phyloP scores from a whole-genome alignment of 768 basidiomycete species.

The Mycena floridula region DNA sequence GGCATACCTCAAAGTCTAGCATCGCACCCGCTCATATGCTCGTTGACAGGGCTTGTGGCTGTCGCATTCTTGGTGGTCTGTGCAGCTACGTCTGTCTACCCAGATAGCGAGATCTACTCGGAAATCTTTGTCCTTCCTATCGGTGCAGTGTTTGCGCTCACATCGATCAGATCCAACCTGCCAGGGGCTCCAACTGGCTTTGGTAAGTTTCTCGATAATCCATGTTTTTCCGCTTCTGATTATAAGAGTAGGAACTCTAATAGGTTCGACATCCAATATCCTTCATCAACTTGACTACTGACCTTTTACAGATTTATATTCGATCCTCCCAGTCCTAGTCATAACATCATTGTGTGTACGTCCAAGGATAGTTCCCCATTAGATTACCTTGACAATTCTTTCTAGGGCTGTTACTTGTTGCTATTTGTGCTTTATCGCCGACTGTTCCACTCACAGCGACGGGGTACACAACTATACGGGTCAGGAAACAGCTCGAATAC shows the following conservation, averaged over 20 bases:
- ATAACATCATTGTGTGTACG: not conserved
- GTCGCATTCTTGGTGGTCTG: not conserved
- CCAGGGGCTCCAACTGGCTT: slow-evolving; percentile 18
- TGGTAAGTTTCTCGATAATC: slow-evolving; percentile 15
- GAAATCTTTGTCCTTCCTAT: slow-evolving; percentile 18
- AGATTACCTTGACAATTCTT: not conserved
- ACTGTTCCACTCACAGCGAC: too few relatives aligned
- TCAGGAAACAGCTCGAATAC: too few relatives aligned
- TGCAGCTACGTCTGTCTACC: not conserved
- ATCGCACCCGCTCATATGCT: not conserved
- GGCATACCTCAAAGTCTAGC: not conserved
- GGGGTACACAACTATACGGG: too few relatives aligned
- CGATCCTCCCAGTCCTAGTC: not conserved
- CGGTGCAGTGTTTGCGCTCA: slow-evolving; percentile 17
- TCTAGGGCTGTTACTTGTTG: not conserved
- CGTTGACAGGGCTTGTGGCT: not conserved
- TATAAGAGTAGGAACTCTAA: not conserved
- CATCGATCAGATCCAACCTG: slow-evolving; percentile 14
- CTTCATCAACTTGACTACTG: not conserved
- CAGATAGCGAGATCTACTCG: slow-evolving; percentile 1
- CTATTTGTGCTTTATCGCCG: not conserved
- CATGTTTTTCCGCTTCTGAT: not conserved
- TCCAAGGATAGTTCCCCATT: not conserved
- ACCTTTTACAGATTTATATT: not conserved
- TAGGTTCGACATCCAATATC: not conserved